Conservation (phyloP, 306 rosid species). For the Citrullus amarus region DNA sequence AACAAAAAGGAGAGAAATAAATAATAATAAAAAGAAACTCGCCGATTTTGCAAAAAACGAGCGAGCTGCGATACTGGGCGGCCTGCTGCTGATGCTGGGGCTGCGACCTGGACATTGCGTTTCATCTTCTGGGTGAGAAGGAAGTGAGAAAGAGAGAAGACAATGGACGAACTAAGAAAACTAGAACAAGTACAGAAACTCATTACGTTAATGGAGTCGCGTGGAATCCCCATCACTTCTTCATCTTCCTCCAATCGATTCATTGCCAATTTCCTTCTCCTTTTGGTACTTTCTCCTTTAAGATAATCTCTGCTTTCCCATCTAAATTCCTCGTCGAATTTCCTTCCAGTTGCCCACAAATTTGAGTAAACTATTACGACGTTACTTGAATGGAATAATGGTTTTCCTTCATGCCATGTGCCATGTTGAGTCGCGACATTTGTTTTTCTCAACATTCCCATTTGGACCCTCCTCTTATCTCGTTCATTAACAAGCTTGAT, state of each 20-base stretch:
- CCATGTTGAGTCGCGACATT: neutral
- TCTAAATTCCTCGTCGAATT: neutral
- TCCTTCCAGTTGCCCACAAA: neutral
- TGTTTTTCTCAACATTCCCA: neutral
- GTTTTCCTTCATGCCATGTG: neutral
- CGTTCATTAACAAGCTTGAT: neutral
- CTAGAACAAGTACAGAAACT: constrained; percentile 39
- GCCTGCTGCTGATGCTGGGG: too few relatives aligned
- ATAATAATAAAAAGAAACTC: too few relatives aligned
- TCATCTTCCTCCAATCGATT: constrained; percentile 27
- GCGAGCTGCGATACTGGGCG: too few relatives aligned
- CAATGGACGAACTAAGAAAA: constrained; percentile 39
- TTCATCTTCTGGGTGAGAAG: neutral
- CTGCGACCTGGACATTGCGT: too few relatives aligned
- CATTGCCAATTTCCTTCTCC: constrained; percentile 39
- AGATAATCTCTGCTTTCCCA: neutral
- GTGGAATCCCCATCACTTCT: constrained; percentile 11
- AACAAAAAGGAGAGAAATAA: too few relatives aligned
- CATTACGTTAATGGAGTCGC: constrained; percentile 31
- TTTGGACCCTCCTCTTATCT: neutral
- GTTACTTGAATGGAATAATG: neutral
- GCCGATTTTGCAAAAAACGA: too few relatives aligned
- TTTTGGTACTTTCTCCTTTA: constrained; percentile 20
- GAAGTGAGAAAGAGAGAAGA: neutral
- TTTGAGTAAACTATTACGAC: neutral